Percentiles rank a stretch among this genome's conserved stretches.
These are phyloP conservation scores for Populus euphratica DNA, from an alignment of 345 rosid species.

Conservation along the genomic window DNA sequence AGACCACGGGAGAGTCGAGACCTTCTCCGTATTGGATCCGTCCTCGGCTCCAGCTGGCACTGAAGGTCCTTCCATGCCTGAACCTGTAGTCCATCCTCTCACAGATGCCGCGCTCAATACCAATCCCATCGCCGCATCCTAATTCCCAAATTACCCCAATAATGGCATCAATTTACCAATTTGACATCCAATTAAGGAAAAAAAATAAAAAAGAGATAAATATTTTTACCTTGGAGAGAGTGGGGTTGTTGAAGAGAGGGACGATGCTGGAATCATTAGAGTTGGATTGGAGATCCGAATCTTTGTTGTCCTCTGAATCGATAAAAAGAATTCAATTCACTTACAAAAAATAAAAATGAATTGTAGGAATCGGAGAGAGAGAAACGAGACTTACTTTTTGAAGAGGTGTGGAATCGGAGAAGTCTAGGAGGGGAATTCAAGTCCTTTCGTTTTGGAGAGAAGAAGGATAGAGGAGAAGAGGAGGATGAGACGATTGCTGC, in stretches of 20 bases:
- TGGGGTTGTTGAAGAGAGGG: constrained; percentile 49
- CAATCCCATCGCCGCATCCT: constrained; percentile 90
- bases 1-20: constrained; percentile 87
- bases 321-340: neutral
- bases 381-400: constrained; percentile 45
- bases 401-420: constrained; percentile 39
- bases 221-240: constrained; percentile 50
- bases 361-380: too few relatives aligned
- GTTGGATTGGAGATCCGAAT: constrained; percentile 52
- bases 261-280: constrained; percentile 57
- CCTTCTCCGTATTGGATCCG: constrained; percentile 41
- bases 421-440: constrained; percentile 25
- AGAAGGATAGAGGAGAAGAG: constrained; percentile 47
- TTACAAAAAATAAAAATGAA: neutral
- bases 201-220: neutral
- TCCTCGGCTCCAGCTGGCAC: constrained; percentile 53
- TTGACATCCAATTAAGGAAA: neutral
- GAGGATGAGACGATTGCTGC: constrained; percentile 51
- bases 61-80: constrained; percentile 92
- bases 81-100: constrained; percentile 90
- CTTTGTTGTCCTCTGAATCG: constrained; percentile 43
- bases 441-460: constrained; percentile 49
- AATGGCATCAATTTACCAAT: neutral
- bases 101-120: constrained; percentile 76
- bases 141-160: neutral